Conservation (phyloP, 2,329 filamentous ascomycete species). For the Colletotrichum sp. region DNA sequence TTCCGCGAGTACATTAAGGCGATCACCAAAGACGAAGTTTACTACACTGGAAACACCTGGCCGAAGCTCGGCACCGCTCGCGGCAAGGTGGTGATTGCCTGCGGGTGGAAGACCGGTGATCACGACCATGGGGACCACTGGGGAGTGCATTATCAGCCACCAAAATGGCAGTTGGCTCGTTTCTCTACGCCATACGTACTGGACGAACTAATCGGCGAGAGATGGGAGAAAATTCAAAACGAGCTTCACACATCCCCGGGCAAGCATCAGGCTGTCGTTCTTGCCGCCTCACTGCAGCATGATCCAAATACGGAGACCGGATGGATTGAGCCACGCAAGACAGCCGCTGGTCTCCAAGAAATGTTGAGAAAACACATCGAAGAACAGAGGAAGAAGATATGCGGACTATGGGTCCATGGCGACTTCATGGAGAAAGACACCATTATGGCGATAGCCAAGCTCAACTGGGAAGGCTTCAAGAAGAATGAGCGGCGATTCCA, state of each 20-base stretch:
- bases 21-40: not conserved
- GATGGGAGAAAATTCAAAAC: not conserved
- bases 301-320: not conserved
- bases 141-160: not conserved
- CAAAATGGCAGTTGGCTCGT: not conserved
- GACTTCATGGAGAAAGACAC: not conserved
- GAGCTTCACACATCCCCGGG: not conserved
- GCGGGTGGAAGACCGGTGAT: not conserved
- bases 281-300: not conserved
- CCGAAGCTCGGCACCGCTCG: not conserved
- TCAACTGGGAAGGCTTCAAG: not conserved
- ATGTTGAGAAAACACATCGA: not conserved
- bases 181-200: not conserved
- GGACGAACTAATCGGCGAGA: not conserved
- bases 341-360: not conserved
- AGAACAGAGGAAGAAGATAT: not conserved
- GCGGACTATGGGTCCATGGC: not conserved
- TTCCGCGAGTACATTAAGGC: not conserved
- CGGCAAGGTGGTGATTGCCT: not conserved
- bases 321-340: not conserved
- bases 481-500: not conserved
- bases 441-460: not conserved
- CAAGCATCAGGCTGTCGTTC: not conserved
- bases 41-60: not conserved
- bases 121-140: not conserved